phyloP scores from a whole-genome alignment of 306 rosid genomes.

The Morella rubra region DNA sequence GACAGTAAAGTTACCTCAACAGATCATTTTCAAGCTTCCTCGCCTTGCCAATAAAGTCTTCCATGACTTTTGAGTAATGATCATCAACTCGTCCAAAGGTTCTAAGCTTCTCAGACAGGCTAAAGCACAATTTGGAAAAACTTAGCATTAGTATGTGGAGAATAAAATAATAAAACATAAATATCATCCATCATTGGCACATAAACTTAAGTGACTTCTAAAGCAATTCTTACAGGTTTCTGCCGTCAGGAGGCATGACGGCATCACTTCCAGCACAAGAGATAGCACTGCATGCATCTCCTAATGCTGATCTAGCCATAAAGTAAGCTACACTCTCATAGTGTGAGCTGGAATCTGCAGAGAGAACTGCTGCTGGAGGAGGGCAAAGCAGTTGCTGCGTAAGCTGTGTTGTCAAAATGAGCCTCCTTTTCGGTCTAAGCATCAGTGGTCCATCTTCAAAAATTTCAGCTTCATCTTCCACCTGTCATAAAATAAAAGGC shows the following conservation, averaged over 20 bases:
- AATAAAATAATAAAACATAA: conserved; percentile 17
- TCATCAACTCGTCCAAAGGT: conserved; percentile 41
- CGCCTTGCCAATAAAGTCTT: conserved; percentile 52
- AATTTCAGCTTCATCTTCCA: conserved; percentile 67
- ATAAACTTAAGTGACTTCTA: not conserved
- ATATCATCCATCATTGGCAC: conserved; percentile 10
- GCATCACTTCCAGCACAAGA: conserved; percentile 47
- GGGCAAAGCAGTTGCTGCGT: conserved; percentile 81
- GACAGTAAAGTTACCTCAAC: conserved; percentile 55
- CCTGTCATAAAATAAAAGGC: conserved; percentile 46
- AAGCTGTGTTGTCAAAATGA: conserved; percentile 73
- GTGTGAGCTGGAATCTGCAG: conserved; percentile 57
- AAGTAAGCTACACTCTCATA: conserved; percentile 64
- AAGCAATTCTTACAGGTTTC: conserved; percentile 55
- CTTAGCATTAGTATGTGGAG: conserved; percentile 25
- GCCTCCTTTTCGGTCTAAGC: conserved; percentile 66
- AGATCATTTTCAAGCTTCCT: conserved; percentile 76
- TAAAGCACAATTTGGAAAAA: conserved; percentile 35
- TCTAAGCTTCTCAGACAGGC: conserved; percentile 54
- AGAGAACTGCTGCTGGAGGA: conserved; percentile 65
- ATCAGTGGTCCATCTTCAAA: conserved; percentile 51
- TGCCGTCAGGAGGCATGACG: conserved; percentile 35
- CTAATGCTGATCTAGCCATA: conserved; percentile 62
- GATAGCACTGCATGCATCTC: conserved; percentile 77
- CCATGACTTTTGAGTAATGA: conserved; percentile 55